phyloP scores from a whole-genome alignment of 2,329 filamentous ascomycete species.

The Colletotrichum camelliae region DNA sequence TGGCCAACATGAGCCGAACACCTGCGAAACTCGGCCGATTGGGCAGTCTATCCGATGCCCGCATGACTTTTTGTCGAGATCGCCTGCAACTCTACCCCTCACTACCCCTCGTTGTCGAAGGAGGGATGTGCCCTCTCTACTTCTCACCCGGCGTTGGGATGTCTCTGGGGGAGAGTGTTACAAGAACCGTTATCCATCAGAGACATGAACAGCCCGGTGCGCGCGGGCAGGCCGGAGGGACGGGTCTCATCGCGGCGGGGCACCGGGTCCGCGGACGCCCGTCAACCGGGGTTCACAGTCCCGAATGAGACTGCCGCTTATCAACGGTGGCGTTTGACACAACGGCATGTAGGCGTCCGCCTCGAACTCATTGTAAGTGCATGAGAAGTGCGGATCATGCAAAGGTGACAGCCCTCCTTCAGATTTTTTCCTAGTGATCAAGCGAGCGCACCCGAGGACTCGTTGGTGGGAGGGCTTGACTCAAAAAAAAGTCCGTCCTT shows the following conservation, averaged over 20 bases:
- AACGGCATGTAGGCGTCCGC: neutral
- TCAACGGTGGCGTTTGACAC: neutral
- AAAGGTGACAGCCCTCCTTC: neutral
- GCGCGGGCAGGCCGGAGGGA: neutral
- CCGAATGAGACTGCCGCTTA: neutral
- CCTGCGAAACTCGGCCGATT: constrained; percentile 10
- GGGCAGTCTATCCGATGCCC: neutral
- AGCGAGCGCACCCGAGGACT: neutral
- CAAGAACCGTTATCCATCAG: neutral
- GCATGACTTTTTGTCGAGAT: constrained; percentile 13
- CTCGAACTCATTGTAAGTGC: neutral
- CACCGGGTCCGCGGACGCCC: constrained; percentile 10
- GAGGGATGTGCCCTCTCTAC: neutral
- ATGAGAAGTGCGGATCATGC: neutral
- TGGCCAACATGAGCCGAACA: neutral
- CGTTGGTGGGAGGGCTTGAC: neutral
- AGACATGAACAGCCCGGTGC: neutral
- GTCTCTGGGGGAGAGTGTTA: neutral
- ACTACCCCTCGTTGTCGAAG: neutral
- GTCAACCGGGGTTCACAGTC: neutral
- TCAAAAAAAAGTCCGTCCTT: neutral
- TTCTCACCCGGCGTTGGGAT: neutral
- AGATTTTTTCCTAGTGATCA: neutral
- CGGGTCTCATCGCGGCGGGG: neutral
- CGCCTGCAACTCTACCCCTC: neutral